Conservation (phyloP, 495 filamentous ascomycete genomes). For the Letharia lupina region DNA sequence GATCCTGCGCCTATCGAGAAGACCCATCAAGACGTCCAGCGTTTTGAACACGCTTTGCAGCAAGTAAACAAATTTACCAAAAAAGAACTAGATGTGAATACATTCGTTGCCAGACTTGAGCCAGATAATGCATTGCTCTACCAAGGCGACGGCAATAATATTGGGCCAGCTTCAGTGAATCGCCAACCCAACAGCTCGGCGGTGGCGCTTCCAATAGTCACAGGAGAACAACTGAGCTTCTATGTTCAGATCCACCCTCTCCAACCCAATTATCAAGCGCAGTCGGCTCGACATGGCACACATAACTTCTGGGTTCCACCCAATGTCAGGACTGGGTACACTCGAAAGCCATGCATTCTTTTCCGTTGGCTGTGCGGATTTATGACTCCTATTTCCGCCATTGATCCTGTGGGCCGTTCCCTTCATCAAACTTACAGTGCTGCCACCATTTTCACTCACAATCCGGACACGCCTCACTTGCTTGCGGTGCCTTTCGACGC, state of each 20-base stretch:
- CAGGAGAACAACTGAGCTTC: not conserved
- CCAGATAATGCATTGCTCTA: too few species aligned
- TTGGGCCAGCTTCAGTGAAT: too few species aligned
- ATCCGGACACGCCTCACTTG: conserved; percentile 16
- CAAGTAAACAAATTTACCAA: not conserved
- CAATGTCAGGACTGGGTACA: not conserved
- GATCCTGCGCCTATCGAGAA: not conserved
- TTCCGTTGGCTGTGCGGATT: conserved; percentile 19
- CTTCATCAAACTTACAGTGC: not conserved
- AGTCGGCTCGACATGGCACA: not conserved
- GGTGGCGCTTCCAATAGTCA: not conserved
- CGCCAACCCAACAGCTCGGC: not conserved
- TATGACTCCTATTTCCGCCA: not conserved
- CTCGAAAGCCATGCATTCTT: not conserved
- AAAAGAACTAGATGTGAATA: not conserved
- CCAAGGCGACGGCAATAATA: too few species aligned
- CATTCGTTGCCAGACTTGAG: not conserved
- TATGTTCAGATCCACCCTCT: conserved; percentile 13
- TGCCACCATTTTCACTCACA: conserved; percentile 20
- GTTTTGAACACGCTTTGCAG: not conserved
- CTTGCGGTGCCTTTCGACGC: conserved; percentile 16
- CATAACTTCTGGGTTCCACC: conserved; percentile 10
- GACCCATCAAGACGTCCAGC: not conserved
- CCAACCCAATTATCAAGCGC: conserved; percentile 8
- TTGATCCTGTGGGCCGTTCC: not conserved